Evolutionary conservation across 2,329 filamentous ascomycete species (phyloP).

Genomic region (Sclerotinia minor): DNA sequence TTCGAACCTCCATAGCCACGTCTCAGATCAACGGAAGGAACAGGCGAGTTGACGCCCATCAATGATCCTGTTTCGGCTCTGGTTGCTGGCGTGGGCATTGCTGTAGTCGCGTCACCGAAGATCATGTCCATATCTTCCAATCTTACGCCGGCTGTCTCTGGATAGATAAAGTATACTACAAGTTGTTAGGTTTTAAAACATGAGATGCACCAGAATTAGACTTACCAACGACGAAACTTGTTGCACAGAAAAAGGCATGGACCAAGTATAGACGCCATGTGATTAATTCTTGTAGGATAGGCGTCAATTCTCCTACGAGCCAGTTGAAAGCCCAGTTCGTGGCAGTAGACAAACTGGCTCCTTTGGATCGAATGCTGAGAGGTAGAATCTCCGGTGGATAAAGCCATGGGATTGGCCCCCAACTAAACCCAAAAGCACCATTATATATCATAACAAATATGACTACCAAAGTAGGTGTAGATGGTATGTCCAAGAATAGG

Average conservation of each 20-base stretch:
- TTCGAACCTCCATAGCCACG: conserved; percentile 45
- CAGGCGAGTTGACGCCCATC: conserved; percentile 74
- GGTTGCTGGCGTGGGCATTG: conserved; percentile 75
- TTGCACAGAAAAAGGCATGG: conserved; percentile 94
- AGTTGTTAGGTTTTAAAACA: conserved; percentile 15
- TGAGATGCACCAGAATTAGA: conserved; percentile 32
- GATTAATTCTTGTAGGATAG: conserved; percentile 87
- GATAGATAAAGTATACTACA: conserved; percentile 93
- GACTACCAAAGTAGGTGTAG: conserved; percentile 83
- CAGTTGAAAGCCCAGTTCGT: conserved; percentile 99
- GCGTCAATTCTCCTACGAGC: conserved; percentile 93
- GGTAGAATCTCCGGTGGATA: conserved; percentile 99
- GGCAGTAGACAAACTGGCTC: conserved; percentile 91
- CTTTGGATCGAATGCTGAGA: conserved; percentile 94
- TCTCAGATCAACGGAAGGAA: conserved; percentile 73
- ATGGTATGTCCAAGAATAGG: conserved; percentile 78
- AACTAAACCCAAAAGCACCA: conserved; percentile 92
- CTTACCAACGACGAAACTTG: conserved; percentile 94
- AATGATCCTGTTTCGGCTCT: conserved; percentile 80
- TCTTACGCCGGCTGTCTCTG: conserved; percentile 91
- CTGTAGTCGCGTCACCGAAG: conserved; percentile 89
- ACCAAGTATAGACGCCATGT: conserved; percentile 92
- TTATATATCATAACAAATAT: conserved; percentile 98
- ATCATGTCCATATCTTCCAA: conserved; percentile 95
- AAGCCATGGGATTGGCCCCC: conserved; percentile 97